phyloP scores from a whole-genome alignment of 2,329 filamentous ascomycete genomes.

The Pestalotiopsis sp. region DNA sequence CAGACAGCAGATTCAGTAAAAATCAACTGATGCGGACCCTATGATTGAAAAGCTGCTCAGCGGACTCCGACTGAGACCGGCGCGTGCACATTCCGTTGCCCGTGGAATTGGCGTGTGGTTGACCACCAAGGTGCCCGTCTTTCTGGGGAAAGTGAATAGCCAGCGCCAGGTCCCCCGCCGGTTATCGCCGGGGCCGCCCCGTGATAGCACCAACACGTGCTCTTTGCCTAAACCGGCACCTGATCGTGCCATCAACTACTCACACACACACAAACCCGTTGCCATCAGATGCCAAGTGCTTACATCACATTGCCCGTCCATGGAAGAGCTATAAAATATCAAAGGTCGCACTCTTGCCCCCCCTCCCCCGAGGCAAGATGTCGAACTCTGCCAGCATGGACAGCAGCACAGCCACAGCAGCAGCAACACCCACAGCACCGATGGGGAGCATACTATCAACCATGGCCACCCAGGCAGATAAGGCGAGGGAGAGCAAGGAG shows the following conservation, averaged over 20 bases:
- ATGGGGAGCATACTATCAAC: conserved; percentile 12
- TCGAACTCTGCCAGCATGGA: background rate
- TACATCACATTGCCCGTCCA: background rate
- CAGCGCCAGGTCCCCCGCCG: background rate
- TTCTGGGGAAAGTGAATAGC: background rate
- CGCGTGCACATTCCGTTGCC: conserved; percentile 1
- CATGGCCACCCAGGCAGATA: conserved; percentile 10
- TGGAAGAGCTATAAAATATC: background rate
- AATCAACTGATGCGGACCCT: background rate
- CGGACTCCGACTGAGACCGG: conserved; percentile 13
- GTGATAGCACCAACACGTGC: conserved; percentile 1
- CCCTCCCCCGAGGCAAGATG: background rate
- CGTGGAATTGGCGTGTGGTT: background rate
- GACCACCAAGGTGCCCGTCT: background rate
- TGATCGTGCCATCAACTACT: conserved; percentile 11
- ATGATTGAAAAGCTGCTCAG: background rate
- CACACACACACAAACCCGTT: background rate
- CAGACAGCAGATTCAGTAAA: background rate
- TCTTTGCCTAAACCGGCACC: conserved; percentile 11
- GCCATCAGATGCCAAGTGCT: conserved; percentile 8
- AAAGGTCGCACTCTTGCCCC: background rate
- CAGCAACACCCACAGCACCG: background rate
- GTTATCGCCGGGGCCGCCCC: background rate
- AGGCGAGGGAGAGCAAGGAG: conserved; percentile 1
- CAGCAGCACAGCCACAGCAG: background rate